These are phyloP conservation scores for Myriosclerotinia scirpicola DNA, from an alignment of 2,329 filamentous ascomycete species.

Conservation along the genomic window DNA sequence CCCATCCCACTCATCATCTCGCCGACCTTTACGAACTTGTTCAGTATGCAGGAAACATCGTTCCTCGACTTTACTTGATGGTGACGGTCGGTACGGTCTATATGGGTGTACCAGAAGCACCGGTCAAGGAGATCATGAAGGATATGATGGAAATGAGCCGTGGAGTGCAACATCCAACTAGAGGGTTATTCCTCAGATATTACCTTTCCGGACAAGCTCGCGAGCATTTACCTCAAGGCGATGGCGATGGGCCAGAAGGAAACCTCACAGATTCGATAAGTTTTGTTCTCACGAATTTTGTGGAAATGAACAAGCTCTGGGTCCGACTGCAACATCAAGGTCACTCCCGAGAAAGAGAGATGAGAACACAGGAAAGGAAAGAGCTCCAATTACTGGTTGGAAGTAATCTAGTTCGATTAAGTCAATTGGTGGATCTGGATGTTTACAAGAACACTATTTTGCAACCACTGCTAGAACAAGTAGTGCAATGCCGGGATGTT, in stretches of 20 bases:
- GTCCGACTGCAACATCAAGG: constrained; percentile 96
- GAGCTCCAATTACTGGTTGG: constrained; percentile 94
- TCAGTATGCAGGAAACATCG: constrained; percentile 97
- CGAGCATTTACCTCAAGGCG: constrained; percentile 79
- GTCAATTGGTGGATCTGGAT: constrained; percentile 92
- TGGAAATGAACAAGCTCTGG: constrained; percentile 99
- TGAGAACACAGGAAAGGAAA: constrained; percentile 89
- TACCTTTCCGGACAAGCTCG: constrained; percentile 94
- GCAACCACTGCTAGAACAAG: constrained; percentile 87
- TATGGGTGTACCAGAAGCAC: constrained; percentile 97
- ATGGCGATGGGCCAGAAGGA: constrained; percentile 87
- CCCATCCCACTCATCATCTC: constrained; percentile 95
- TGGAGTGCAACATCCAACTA: constrained; percentile 94
- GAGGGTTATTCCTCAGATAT: constrained; percentile 92
- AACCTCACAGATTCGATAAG: constrained; percentile 97
- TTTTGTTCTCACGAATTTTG: constrained; percentile 97
- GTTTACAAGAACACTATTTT: constrained; percentile 91
- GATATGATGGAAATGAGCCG: constrained; percentile 99
- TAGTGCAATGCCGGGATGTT: constrained; percentile 96
- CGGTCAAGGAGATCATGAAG: constrained; percentile 99
- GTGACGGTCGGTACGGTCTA: constrained; percentile 98
- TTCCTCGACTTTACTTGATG: constrained; percentile 96
- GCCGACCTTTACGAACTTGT: constrained; percentile 97
- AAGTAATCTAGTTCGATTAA: constrained; percentile 92
- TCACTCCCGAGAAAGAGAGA: constrained; percentile 90